Conservation (phyloP, 306 rosid genomes). For the Vigna nakashimae region DNA sequence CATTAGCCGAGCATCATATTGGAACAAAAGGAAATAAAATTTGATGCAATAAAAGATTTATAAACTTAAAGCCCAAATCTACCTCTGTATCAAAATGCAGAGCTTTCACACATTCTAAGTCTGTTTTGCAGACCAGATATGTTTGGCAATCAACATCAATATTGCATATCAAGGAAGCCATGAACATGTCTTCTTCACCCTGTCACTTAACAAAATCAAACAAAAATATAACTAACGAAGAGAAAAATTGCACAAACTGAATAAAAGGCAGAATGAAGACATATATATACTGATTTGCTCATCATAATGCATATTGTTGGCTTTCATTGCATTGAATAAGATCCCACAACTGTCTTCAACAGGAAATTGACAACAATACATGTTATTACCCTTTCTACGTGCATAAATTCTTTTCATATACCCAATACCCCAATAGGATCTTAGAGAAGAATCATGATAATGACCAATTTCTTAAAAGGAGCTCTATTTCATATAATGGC, state of each 20-base stretch:
- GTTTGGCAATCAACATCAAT: constrained; percentile 77
- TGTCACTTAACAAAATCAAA: constrained; percentile 43
- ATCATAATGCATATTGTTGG: constrained; percentile 11
- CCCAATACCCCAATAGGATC: neutral
- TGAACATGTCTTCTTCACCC: constrained; percentile 83
- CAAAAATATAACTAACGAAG: constrained; percentile 17
- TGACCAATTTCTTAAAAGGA: constrained; percentile 16
- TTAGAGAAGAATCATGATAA: neutral
- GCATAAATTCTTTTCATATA: neutral
- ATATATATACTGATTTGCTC: constrained; percentile 1
- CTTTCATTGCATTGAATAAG: constrained; percentile 16
- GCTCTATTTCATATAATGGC: constrained; percentile 5
- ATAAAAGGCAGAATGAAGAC: constrained; percentile 22
- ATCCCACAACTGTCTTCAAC: constrained; percentile 31
- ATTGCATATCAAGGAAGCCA: constrained; percentile 93
- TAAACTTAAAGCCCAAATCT: constrained; percentile 40
- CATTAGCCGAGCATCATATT: too few relatives aligned
- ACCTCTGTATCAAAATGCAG: constrained; percentile 92
- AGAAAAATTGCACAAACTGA: neutral
- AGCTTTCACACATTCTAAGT: constrained; percentile 79
- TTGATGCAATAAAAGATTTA: constrained; percentile 18
- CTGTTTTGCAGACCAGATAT: constrained; percentile 76
- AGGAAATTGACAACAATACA: constrained; percentile 20
- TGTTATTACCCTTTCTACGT: constrained; percentile 27
- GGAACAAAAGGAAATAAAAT: constrained; percentile 31